These are phyloP conservation scores for Begonia masoniana DNA, from an alignment of 306 rosid species.

Conservation along the genomic window DNA sequence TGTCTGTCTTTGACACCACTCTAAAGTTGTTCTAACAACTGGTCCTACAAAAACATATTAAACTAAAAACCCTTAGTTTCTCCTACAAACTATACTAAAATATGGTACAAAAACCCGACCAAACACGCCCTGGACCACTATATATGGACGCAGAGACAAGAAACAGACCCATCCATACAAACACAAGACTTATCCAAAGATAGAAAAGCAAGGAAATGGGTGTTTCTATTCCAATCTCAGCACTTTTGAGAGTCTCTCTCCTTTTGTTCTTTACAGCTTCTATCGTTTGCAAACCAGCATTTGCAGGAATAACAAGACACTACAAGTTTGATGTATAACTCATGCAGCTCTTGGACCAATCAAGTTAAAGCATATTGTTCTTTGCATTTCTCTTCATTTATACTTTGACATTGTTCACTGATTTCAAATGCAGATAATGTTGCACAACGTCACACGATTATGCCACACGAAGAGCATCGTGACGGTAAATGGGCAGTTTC, in stretches of 20 bases:
- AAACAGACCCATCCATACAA: no score
- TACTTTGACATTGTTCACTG: neutral
- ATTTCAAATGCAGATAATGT: constrained; percentile 21
- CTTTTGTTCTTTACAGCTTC: constrained; percentile 11
- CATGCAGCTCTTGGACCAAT: neutral
- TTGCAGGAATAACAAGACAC: constrained; percentile 43
- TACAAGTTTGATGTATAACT: constrained; percentile 40
- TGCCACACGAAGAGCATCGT: constrained; percentile 53
- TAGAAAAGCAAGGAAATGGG: constrained; percentile 14
- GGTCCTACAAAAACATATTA: constrained; percentile 3
- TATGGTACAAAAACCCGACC: no score
- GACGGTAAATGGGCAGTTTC: constrained; percentile 64
- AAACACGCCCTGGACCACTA: no score
- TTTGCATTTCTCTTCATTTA: no score
- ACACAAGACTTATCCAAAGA: no score
- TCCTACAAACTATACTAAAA: constrained; percentile 5
- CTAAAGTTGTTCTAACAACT: constrained; percentile 50
- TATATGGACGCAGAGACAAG: no score
- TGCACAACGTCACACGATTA: constrained; percentile 41
- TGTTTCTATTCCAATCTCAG: constrained; percentile 3
- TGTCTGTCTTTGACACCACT: constrained; percentile 57
- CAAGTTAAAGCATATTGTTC: neutral
- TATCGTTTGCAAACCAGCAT: constrained; percentile 21
- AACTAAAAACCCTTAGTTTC: neutral
- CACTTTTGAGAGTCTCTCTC: constrained; percentile 15